Evolutionary conservation across 2,329 filamentous ascomycete species (phyloP), one percentile per base, ranked within the genome.

Genomic region (Cladophialophora psammophila): DNA sequence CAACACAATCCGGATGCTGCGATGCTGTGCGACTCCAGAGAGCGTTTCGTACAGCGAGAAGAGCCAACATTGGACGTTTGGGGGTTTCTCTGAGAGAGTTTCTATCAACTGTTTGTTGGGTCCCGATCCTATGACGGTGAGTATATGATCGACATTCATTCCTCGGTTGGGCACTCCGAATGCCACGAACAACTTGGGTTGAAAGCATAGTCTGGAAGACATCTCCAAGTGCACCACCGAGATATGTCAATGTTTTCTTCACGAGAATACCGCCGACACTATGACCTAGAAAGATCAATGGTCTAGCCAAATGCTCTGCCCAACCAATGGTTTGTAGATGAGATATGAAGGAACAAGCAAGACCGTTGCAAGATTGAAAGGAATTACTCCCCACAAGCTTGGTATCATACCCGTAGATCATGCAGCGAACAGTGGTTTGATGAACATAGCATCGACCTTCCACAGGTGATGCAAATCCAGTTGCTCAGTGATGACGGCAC

Each of bases 391-490:
- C 38, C 34, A 52, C 13, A 13, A 67, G 32, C 32, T 48, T 52
- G 1, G 71, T 63, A 53, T 64, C 64, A 34, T 73, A 72, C 1
- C 70, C 70, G 58, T 72, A 71, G 13, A 65, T 64, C 35, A 69
- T 53, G 13, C 72, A 55, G 13, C 71, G 68, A 12, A 60, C n/a
- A 77, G 32, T 0, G 76, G 75, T 60, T 77, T 77, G 61, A 77
- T 18, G 63, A 74, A 71, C 5, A 77, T 68, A 4, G 56, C 56
- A 18, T 38, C 61, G 5, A 62, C 62, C 42, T 60, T 56, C 69
- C 73, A 74, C 15, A 77, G 63, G 1, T 77, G 68, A 57, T 77
- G 76, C 42, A 72, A 38, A 52, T 76, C 73, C 2, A 70, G 38
- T 15, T 68, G 57, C 53, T 77, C 76, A 2, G 75, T 75, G 9